These are phyloP conservation scores for Collybia sordida DNA, from an alignment of 768 basidiomycete species.

Conservation along the genomic window DNA sequence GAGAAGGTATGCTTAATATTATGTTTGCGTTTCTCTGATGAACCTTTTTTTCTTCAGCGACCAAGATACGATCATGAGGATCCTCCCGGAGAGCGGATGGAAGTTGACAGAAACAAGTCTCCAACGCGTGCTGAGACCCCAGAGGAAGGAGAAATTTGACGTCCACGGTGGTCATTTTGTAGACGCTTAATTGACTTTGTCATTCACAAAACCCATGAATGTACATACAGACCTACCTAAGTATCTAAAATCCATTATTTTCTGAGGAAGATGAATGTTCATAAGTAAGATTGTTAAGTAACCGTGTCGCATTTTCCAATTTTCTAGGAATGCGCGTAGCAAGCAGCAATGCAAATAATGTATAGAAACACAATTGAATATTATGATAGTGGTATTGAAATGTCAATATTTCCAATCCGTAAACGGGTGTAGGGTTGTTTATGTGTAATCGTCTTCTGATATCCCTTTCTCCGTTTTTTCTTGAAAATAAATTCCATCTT, in stretches of 20 bases:
- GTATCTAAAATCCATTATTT: too few species aligned
- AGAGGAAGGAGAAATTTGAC: slow-evolving; percentile 85
- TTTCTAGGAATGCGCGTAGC: too few species aligned
- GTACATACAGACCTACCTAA: too few species aligned
- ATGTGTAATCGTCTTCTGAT: slow-evolving; percentile 89
- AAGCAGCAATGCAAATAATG: background rate
- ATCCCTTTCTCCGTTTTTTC: slow-evolving; percentile 98
- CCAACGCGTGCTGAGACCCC: slow-evolving; percentile 69
- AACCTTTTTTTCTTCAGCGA: slow-evolving; percentile 36
- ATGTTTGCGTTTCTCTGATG: slow-evolving; percentile 1
- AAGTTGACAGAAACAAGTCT: slow-evolving; percentile 40
- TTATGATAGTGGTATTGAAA: slow-evolving; percentile 26
- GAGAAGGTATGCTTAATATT: slow-evolving; percentile 55
- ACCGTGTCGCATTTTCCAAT: too few species aligned
- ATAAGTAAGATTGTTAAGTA: too few species aligned
- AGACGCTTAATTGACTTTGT: too few species aligned
- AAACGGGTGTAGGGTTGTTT: slow-evolving; percentile 97
- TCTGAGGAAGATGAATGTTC: too few species aligned
- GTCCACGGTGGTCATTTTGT: background rate
- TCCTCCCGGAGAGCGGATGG: slow-evolving; percentile 26
- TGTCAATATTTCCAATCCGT: slow-evolving; percentile 80
- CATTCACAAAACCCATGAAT: too few species aligned
- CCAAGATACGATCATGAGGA: slow-evolving; percentile 52
- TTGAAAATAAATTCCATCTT: slow-evolving; percentile 90
- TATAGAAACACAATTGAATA: background rate